phyloP scores from a whole-genome alignment of 2,329 filamentous ascomycete species.

The Colletotrichum noveboracense region DNA sequence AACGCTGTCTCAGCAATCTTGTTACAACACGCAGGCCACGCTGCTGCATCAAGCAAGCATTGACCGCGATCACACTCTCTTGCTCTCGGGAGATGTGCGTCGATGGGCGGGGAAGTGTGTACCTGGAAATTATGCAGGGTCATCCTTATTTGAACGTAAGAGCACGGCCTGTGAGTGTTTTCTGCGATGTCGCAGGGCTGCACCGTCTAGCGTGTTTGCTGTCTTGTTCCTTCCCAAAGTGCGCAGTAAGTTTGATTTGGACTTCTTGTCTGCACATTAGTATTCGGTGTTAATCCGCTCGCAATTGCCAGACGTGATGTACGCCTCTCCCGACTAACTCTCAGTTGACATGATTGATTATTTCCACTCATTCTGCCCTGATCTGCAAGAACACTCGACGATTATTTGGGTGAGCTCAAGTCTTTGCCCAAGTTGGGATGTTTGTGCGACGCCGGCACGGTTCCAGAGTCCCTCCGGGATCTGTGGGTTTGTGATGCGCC shows the following conservation, averaged over 20 bases:
- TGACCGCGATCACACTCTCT: slow-evolving; percentile 4
- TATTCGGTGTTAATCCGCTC: not conserved
- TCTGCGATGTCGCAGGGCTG: not conserved
- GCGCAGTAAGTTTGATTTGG: not conserved
- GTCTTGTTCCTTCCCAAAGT: not conserved
- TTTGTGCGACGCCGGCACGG: slow-evolving; percentile 19
- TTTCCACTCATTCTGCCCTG: not conserved
- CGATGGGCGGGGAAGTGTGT: not conserved
- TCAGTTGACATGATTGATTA: not conserved
- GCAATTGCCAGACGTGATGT: not conserved
- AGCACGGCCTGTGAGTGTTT: not conserved
- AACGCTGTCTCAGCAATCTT: slow-evolving; percentile 15
- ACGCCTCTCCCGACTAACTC: not conserved
- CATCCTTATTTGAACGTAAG: not conserved
- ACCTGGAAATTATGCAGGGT: slow-evolving; percentile 3
- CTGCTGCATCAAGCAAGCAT: slow-evolving; percentile 17
- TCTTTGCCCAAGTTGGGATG: slow-evolving; percentile 5
- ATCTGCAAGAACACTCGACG: not conserved
- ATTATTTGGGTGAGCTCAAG: not conserved
- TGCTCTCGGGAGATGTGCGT: not conserved
- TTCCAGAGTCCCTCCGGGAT: slow-evolving; percentile 13
- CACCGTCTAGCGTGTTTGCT: not conserved
- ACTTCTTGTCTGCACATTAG: not conserved
- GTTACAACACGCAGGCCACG: slow-evolving; percentile 4
- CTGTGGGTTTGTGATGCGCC: slow-evolving; percentile 7